Evolutionary conservation across 208 protist species (phyloP).

Genomic region (Porcisia deanei): DNA sequence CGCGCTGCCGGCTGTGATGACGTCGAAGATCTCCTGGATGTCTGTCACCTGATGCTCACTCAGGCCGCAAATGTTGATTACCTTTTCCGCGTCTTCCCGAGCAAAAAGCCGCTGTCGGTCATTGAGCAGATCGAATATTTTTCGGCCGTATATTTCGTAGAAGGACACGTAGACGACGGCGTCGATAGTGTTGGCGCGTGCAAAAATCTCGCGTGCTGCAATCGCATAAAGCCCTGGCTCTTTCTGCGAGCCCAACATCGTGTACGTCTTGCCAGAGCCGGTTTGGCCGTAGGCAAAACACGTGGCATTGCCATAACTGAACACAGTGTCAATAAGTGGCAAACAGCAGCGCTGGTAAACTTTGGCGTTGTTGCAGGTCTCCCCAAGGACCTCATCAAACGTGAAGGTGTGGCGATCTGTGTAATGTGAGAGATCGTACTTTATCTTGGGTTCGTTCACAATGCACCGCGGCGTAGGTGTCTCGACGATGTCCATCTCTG

Average conservation of each 20-base stretch:
- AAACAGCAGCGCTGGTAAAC: constrained; percentile 93
- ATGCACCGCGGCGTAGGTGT: constrained; percentile 71
- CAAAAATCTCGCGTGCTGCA: constrained; percentile 95
- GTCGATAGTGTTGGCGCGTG: constrained; percentile 51
- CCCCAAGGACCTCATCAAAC: constrained; percentile 96
- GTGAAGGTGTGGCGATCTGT: constrained; percentile 96
- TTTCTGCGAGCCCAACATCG: constrained; percentile 90
- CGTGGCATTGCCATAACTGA: constrained; percentile 95
- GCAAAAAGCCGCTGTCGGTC: constrained; percentile 91
- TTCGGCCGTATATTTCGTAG: constrained; percentile 98
- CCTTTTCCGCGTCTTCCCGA: constrained; percentile 93
- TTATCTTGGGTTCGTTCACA: constrained; percentile 93
- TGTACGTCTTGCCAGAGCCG: constrained; percentile 94
- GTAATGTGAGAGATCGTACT: constrained; percentile 96
- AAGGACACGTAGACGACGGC: constrained; percentile 87
- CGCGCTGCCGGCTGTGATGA: constrained; percentile 90
- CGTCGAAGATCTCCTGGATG: constrained; percentile 88
- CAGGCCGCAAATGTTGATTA: constrained; percentile 96
- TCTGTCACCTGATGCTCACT: constrained; percentile 84
- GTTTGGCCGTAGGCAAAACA: constrained; percentile 98
- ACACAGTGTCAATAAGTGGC: constrained; percentile 96
- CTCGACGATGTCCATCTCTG: constrained; percentile 82
- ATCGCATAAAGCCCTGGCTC: constrained; percentile 94
- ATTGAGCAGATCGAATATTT: constrained; percentile 97
- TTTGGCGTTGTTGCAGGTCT: constrained; percentile 87